Evolutionary conservation across 1,284 basidiomycete species (phyloP).

Genomic region (Trichosporon sp.): DNA sequence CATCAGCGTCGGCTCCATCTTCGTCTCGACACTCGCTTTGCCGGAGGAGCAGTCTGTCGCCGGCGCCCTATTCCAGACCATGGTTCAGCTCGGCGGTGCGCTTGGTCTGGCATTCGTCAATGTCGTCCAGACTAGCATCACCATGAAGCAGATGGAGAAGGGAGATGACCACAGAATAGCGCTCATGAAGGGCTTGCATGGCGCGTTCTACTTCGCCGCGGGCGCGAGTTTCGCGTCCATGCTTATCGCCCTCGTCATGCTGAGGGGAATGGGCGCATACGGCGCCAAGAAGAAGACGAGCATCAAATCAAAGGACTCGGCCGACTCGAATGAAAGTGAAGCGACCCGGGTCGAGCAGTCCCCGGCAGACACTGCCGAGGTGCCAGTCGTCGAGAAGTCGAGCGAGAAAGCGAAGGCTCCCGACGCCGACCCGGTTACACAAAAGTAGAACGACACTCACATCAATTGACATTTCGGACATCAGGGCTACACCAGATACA

Average conservation of each 20-base stretch:
- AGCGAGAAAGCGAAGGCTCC: not conserved
- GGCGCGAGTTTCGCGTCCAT: slow-evolving; percentile 31
- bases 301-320: not conserved
- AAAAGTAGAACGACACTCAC: not conserved
- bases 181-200: slow-evolving; percentile 32
- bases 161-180: slow-evolving; percentile 19
- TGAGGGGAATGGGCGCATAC: slow-evolving; percentile 32
- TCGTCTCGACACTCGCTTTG: slow-evolving; percentile 64
- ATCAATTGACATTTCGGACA: not conserved
- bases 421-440: not conserved
- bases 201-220: slow-evolving; percentile 42
- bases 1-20: slow-evolving; percentile 66
- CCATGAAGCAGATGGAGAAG: slow-evolving; percentile 14
- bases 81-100: slow-evolving; percentile 60
- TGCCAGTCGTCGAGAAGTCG: not conserved
- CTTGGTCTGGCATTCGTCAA: slow-evolving; percentile 69
- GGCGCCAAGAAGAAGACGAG: slow-evolving; percentile 1
- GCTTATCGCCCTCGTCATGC: slow-evolving; percentile 29
- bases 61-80: slow-evolving; percentile 55
- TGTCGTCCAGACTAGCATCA: slow-evolving; percentile 55
- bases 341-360: not conserved
- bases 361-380: not conserved
- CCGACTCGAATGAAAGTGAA: not conserved
- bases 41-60: slow-evolving; percentile 72
- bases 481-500: not conserved